Base-by-base conservation (phyloP, 164 flowering plant genomes). In the grape (Vitis vinifera) region DNA sequence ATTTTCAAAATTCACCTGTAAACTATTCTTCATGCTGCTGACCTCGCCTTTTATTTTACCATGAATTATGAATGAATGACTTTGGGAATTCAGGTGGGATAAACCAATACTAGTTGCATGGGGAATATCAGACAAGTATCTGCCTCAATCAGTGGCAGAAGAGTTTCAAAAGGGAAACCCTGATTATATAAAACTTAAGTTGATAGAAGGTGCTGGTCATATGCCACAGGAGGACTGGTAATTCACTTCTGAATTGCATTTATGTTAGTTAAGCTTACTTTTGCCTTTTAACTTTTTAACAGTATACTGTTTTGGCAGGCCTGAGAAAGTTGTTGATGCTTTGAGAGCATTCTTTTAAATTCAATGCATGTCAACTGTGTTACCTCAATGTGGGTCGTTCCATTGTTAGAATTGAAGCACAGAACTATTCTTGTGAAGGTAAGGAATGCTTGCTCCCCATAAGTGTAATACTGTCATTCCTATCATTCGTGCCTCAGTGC, bases 141-240 rank as follows among this genome's bases (percentile, higher is more conserved):
- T 95, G 66, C 86, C 94, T 61, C 89, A 85, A 68, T 88, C 96
- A 56, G 78, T 82, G 47, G 98, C 98, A 49, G 97, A 93, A 73
- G 93, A 91, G 66, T 95, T 95, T 76, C 79, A 86, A 73, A 90
- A 87, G 72, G 83, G 78, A 73, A 95, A 95, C 75, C 89, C 97
- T 4, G 62, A 68, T 65, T 50, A 27, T 2, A 67, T 95, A 49
- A 75, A 82, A 75, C 82, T 91, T 29, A 86, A 90, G 73, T 65
- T 89, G 75, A 85, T 93, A 64, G 99, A 95, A 81, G 99, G 99
- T 11, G 97, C 98, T 19, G 98, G 99, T 9, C 99, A 95, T 76
- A 89, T 95, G 98, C 99, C 99, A 65, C 99, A 95, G 55, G 99
- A 95, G 82, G 99, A 95, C 80, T 93, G 99, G 98, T 95, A 83